Evolutionary conservation across 1,284 basidiomycete genomes (phyloP).

Genomic region (Psilocybe mexicana): DNA sequence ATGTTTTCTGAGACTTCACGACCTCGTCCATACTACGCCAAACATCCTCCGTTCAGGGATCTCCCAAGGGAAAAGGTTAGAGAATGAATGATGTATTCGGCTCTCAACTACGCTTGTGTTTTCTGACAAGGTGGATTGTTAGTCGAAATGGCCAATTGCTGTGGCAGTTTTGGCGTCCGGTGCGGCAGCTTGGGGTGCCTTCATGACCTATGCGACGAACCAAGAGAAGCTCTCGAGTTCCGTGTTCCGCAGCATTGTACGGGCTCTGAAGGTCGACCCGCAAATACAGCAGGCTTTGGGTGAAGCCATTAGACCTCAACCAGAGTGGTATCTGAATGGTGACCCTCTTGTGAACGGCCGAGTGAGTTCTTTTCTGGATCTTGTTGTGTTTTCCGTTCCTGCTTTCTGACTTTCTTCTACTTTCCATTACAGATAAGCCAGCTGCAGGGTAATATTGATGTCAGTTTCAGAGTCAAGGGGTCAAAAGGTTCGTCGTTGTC

Average conservation of each 20-base stretch:
- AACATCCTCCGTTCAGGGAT: conserved; percentile 31
- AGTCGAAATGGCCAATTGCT: conserved; percentile 62
- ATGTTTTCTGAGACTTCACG: conserved; percentile 29
- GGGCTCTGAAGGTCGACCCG: conserved; percentile 52
- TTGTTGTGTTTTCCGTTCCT: neutral
- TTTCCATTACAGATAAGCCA: conserved; percentile 56
- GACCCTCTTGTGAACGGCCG: conserved; percentile 70
- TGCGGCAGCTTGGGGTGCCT: conserved; percentile 63
- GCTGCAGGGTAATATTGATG: conserved; percentile 73
- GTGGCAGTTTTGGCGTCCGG: conserved; percentile 53
- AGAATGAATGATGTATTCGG: neutral
- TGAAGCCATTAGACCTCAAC: conserved; percentile 68
- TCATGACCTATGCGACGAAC: conserved; percentile 70
- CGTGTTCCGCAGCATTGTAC: conserved; percentile 65
- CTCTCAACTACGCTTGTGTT: no score
- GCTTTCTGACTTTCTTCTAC: neutral
- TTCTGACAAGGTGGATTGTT: neutral
- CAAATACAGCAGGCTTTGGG: conserved; percentile 57
- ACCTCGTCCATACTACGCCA: conserved; percentile 31
- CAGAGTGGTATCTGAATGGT: conserved; percentile 77
- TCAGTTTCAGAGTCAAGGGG: conserved; percentile 74
- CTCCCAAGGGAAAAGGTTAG: conserved; percentile 30
- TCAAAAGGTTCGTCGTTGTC: conserved; percentile 52
- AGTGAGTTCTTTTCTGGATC: conserved; percentile 40
- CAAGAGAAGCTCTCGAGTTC: conserved; percentile 79